Evolutionary conservation across 176 grass and related monocot genomes (phyloP).

Genomic region (Miscanthus lutarioriparius): DNA sequence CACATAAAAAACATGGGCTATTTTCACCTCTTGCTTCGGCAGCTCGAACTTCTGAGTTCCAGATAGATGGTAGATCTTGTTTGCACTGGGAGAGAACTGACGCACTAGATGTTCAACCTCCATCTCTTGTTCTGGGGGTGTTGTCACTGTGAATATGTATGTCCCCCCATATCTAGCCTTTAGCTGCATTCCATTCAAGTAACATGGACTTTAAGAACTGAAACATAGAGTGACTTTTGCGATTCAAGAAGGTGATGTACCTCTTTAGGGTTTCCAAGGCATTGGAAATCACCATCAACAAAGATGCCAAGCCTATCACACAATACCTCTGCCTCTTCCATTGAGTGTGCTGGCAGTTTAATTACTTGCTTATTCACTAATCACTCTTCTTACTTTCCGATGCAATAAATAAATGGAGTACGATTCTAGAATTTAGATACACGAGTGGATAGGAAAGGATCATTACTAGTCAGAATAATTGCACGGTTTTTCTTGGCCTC

Average conservation of each 20-base stretch:
- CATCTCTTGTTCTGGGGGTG: slow-evolving; percentile 31
- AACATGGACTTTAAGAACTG: background rate
- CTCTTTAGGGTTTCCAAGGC: slow-evolving; percentile 71
- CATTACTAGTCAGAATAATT: slow-evolving; percentile 73
- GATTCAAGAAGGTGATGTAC: slow-evolving; percentile 17
- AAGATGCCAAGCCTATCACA: slow-evolving; percentile 69
- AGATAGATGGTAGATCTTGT: slow-evolving; percentile 40
- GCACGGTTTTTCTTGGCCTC: slow-evolving; percentile 63
- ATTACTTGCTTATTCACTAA: slow-evolving; percentile 13
- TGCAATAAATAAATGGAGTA: background rate
- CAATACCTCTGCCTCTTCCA: slow-evolving; percentile 69
- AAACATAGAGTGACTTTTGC: background rate
- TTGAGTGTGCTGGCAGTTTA: slow-evolving; percentile 58
- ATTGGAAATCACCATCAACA: slow-evolving; percentile 57
- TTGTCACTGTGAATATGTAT: slow-evolving; percentile 50
- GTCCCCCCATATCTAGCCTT: slow-evolving; percentile 52
- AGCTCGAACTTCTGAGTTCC: slow-evolving; percentile 58
- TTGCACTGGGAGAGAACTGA: slow-evolving; percentile 45
- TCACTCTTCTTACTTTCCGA: slow-evolving; percentile 10
- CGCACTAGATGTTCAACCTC: slow-evolving; percentile 39
- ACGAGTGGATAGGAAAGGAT: slow-evolving; percentile 27
- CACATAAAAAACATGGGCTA: slow-evolving; percentile 35
- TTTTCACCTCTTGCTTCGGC: slow-evolving; percentile 47
- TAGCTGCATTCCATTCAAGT: slow-evolving; percentile 25
- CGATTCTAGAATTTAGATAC: slow-evolving; percentile 9